Conservation (phyloP, 768 basidiomycete species). For the Boletus vinaceobasis region DNA sequence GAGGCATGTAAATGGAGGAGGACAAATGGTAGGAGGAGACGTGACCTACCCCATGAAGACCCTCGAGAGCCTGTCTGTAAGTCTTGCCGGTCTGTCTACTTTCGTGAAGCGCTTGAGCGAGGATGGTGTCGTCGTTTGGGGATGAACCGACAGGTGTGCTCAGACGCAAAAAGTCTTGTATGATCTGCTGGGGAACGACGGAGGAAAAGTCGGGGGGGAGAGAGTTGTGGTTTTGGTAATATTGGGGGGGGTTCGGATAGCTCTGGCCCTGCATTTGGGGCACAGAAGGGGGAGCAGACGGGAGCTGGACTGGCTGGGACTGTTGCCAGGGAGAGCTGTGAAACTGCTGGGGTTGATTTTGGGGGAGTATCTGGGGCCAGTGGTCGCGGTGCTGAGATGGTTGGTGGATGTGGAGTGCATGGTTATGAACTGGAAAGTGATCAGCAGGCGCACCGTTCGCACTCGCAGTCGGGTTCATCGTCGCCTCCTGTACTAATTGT, state of each 20-base stretch:
- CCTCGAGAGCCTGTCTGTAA: constrained; percentile 65
- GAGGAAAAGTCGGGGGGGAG: constrained; percentile 33
- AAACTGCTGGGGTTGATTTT: constrained; percentile 28
- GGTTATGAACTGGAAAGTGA: constrained; percentile 8
- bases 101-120: constrained; percentile 46
- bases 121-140: constrained; percentile 54
- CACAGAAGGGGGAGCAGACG: constrained; percentile 32
- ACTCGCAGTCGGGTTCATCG: constrained; percentile 18
- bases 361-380: constrained; percentile 26
- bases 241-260: constrained; percentile 17
- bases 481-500: not conserved
- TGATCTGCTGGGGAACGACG: constrained; percentile 46
- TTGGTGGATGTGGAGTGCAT: constrained; percentile 18
- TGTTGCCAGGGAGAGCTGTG: constrained; percentile 31
- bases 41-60: constrained; percentile 57
- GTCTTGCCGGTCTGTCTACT: constrained; percentile 41
- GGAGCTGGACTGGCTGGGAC: constrained; percentile 32
- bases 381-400: constrained; percentile 19
- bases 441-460: constrained; percentile 17
- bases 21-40: not conserved
- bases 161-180: constrained; percentile 54
- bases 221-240: constrained; percentile 19
- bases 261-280: constrained; percentile 19
- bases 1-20: constrained; percentile 3
- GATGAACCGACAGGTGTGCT: constrained; percentile 49